Conservation (phyloP, 2,329 filamentous ascomycete genomes). For the Chalaropsis ovoidea region DNA sequence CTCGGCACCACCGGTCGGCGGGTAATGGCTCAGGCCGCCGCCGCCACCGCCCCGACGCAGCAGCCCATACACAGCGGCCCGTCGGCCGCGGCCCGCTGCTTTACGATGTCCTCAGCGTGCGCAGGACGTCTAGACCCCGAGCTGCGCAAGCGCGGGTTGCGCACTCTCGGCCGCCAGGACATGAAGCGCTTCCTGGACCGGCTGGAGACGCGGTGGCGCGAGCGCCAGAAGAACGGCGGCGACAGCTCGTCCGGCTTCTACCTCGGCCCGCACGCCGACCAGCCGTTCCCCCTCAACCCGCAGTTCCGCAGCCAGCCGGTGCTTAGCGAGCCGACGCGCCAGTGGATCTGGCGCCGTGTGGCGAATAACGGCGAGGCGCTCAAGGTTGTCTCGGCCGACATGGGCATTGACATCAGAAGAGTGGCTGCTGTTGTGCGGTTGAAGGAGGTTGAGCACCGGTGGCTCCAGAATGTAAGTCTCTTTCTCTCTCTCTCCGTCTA, state of each 20-base stretch:
- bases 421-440: slow-evolving; percentile 77
- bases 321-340: slow-evolving; percentile 60
- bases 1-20: background rate
- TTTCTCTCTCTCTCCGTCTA: slow-evolving; percentile 18
- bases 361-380: slow-evolving; percentile 56
- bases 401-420: slow-evolving; percentile 69
- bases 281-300: slow-evolving; percentile 65
- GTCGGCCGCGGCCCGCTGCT: background rate
- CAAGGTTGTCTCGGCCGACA: slow-evolving; percentile 64
- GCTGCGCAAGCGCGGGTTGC: slow-evolving; percentile 20
- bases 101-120: slow-evolving; percentile 10
- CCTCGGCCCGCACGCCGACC: slow-evolving; percentile 34
- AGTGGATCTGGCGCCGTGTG: slow-evolving; percentile 63
- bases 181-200: slow-evolving; percentile 24
- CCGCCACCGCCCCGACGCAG: background rate
- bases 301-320: slow-evolving; percentile 62
- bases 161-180: slow-evolving; percentile 23
- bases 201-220: slow-evolving; percentile 26
- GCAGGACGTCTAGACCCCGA: slow-evolving; percentile 23
- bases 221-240: slow-evolving; percentile 25
- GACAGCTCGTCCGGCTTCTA: slow-evolving; percentile 32
- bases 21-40: background rate
- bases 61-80: background rate
- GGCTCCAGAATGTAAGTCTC: slow-evolving; percentile 59
- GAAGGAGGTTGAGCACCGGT: slow-evolving; percentile 75